Evolutionary conservation across 345 rosid genomes (phyloP).

Genomic region (Atalantia buxifolia): DNA sequence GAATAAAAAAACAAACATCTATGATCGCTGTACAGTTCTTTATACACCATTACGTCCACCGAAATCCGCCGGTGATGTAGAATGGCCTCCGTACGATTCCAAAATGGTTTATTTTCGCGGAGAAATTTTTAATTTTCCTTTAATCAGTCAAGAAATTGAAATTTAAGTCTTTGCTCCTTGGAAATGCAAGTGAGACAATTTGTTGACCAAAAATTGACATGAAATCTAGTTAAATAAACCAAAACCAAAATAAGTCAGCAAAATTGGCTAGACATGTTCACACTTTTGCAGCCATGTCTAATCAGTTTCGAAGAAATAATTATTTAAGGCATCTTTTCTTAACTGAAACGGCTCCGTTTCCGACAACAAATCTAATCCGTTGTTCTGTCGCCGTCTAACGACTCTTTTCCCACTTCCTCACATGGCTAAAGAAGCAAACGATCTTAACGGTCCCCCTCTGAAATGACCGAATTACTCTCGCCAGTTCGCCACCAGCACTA

Average conservation of each 20-base stretch:
- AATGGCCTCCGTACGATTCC: too few relatives aligned
- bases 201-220: not conserved
- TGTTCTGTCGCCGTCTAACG: constrained; percentile 12
- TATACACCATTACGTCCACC: too few relatives aligned
- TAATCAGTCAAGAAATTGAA: too few relatives aligned
- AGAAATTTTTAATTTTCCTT: too few relatives aligned
- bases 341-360: not conserved
- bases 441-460: constrained; percentile 19
- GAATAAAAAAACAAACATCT: too few relatives aligned
- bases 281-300: not conserved
- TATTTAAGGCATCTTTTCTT: not conserved
- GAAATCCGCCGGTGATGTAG: too few relatives aligned
- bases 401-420: constrained; percentile 11
- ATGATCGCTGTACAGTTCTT: too few relatives aligned
- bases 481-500: not conserved
- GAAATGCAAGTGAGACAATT: not conserved
- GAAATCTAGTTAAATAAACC: not conserved
- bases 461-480: constrained; percentile 16
- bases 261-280: constrained; percentile 17
- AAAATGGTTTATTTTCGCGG: too few relatives aligned
- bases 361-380: not conserved
- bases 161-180: too few relatives aligned
- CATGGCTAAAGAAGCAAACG: constrained; percentile 11
- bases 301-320: too few relatives aligned
- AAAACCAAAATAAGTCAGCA: constrained; percentile 1